A percentile compares a stretch with the other conserved stretches of the same genome.
Conservation (phyloP, 768 basidiomycete genomes). For the Pleurotus salmoneostramineus region DNA sequence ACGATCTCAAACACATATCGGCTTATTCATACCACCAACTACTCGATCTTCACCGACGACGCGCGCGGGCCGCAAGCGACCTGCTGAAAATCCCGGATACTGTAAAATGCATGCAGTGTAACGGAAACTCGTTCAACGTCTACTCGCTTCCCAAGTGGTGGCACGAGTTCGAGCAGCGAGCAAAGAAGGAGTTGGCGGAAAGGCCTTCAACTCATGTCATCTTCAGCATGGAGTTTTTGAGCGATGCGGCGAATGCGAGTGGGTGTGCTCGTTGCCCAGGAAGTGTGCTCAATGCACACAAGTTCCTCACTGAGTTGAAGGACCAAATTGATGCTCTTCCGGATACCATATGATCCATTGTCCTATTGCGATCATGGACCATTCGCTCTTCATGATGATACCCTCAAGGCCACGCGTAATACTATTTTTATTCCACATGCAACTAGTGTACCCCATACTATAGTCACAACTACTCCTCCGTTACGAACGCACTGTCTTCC, state of each 20-base stretch:
- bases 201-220: slow-evolving; percentile 58
- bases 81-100: slow-evolving; percentile 43
- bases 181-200: slow-evolving; percentile 50
- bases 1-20: slow-evolving; percentile 62
- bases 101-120: slow-evolving; percentile 68
- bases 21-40: slow-evolving; percentile 69
- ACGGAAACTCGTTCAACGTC: slow-evolving; percentile 39
- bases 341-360: slow-evolving; percentile 21
- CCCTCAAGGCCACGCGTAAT: neutral
- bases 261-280: slow-evolving; percentile 64
- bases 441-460: neutral
- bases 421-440: neutral
- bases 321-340: slow-evolving; percentile 49
- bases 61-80: slow-evolving; percentile 43
- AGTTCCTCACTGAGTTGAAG: slow-evolving; percentile 52
- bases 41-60: slow-evolving; percentile 53
- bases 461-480: neutral
- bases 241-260: slow-evolving; percentile 40
- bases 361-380: neutral
- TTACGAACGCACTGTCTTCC: neutral
- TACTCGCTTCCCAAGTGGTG: slow-evolving; percentile 66
- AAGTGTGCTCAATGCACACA: slow-evolving; percentile 61
- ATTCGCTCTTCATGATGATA: neutral
- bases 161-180: slow-evolving; percentile 53
- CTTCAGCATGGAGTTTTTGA: slow-evolving; percentile 59